Conservation (phyloP, 202 grass and related monocot genomes). For the Schoenoplectus triqueter region DNA sequence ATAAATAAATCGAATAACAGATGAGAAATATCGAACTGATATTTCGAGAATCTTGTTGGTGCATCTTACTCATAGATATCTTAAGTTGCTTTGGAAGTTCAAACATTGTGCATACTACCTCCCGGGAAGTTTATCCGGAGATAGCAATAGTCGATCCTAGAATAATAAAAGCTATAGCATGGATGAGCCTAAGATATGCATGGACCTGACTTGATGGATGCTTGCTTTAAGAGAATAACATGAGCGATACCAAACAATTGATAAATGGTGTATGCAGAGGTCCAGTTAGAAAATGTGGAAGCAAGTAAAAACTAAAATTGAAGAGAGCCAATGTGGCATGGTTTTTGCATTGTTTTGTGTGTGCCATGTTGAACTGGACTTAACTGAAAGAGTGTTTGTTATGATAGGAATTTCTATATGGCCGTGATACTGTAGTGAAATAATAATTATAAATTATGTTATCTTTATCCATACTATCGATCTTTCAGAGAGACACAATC, state of each 20-base stretch:
- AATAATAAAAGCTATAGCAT: neutral
- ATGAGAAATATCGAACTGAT: neutral
- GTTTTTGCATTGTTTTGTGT: neutral
- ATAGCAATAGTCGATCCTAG: neutral
- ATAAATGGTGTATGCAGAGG: neutral
- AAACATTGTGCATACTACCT: neutral
- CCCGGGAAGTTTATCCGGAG: too few species aligned
- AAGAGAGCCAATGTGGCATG: neutral
- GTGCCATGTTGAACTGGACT: neutral
- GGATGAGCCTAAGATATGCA: neutral
- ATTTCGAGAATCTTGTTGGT: too few species aligned
- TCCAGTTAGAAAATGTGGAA: neutral
- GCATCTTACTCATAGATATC: too few species aligned
- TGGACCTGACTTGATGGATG: neutral
- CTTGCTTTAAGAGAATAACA: neutral
- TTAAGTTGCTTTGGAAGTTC: neutral
- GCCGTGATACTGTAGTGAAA: too few species aligned
- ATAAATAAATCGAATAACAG: neutral
- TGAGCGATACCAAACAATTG: neutral
- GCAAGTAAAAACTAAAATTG: slow-evolving; percentile 1
- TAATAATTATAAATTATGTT: too few species aligned
- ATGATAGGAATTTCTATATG: too few species aligned
- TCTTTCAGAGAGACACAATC: too few species aligned
- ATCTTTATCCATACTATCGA: too few species aligned
- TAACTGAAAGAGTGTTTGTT: too few species aligned